Evolutionary conservation across 768 basidiomycete species (phyloP).

Genomic region (Rhizopogon vesiculosus): DNA sequence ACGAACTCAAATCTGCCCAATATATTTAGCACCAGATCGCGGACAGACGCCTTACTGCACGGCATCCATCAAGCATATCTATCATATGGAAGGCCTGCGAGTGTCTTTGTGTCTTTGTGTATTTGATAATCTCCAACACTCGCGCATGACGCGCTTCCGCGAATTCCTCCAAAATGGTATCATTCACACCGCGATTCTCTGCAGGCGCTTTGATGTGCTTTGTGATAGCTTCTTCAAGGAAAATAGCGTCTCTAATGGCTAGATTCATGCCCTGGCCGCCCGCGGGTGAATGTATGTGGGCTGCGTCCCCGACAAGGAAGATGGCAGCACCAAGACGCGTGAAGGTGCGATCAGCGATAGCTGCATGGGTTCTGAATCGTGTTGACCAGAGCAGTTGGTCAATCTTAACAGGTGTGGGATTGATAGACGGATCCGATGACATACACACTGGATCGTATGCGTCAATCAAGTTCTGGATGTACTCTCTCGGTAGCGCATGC

Average conservation of each 20-base stretch:
- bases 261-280: constrained; percentile 59
- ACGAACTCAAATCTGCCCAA: constrained; percentile 14
- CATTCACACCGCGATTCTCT: constrained; percentile 10
- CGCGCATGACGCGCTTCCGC: constrained; percentile 31
- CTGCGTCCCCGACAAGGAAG: constrained; percentile 35
- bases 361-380: constrained; percentile 36
- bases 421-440: background rate
- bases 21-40: constrained; percentile 19
- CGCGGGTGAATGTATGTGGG: constrained; percentile 49
- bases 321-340: constrained; percentile 14
- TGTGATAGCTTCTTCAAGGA: constrained; percentile 36
- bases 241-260: constrained; percentile 51
- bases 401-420: constrained; percentile 25
- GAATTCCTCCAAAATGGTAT: constrained; percentile 31
- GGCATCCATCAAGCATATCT: constrained; percentile 18
- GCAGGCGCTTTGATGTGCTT: constrained; percentile 23
- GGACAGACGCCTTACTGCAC: constrained; percentile 19
- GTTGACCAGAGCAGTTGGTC: constrained; percentile 34
- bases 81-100: constrained; percentile 19
- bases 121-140: constrained; percentile 36
- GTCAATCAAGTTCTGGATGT: background rate
- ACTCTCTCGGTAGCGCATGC: constrained; percentile 2
- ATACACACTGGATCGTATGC: background rate
- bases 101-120: constrained; percentile 31
- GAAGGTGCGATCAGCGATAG: constrained; percentile 34